phyloP scores from a whole-genome alignment of 192 early-diverging fungal species.

The Mortierella hygrophila region DNA sequence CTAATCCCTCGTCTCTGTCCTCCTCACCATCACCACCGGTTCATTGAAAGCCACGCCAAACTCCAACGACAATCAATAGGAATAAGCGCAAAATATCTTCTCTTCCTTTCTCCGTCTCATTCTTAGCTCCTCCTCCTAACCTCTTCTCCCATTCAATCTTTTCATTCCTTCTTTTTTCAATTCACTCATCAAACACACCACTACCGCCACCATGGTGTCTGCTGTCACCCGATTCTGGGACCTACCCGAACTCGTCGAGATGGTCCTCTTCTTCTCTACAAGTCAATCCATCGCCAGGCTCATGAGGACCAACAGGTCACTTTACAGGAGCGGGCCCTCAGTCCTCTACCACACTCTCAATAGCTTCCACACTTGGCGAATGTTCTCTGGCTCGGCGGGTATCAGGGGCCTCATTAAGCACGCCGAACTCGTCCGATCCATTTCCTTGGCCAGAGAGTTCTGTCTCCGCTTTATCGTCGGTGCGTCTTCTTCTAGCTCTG shows the following conservation, averaged over 20 bases:
- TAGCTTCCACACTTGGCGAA: background rate
- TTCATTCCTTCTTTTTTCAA: background rate
- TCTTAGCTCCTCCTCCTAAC: background rate
- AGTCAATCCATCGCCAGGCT: background rate
- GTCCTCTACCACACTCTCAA: background rate
- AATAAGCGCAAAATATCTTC: too few relatives aligned
- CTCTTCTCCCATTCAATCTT: background rate
- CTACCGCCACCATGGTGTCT: background rate
- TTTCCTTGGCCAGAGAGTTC: background rate
- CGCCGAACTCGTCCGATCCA: background rate
- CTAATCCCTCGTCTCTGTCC: too few relatives aligned
- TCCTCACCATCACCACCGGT: too few relatives aligned
- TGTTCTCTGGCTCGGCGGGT: background rate
- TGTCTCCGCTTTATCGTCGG: background rate
- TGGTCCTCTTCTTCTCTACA: background rate
- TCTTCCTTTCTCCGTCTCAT: too few relatives aligned
- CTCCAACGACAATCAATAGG: too few relatives aligned
- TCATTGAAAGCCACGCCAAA: too few relatives aligned
- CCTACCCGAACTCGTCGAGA: background rate
- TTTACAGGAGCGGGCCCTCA: background rate
- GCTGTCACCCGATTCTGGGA: background rate
- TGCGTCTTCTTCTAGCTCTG: background rate
- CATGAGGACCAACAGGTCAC: background rate
- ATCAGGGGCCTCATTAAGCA: background rate
- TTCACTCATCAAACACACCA: background rate